Conservation (phyloP, 2,329 filamentous ascomycete species). For the Penicillium griseofulvum region DNA sequence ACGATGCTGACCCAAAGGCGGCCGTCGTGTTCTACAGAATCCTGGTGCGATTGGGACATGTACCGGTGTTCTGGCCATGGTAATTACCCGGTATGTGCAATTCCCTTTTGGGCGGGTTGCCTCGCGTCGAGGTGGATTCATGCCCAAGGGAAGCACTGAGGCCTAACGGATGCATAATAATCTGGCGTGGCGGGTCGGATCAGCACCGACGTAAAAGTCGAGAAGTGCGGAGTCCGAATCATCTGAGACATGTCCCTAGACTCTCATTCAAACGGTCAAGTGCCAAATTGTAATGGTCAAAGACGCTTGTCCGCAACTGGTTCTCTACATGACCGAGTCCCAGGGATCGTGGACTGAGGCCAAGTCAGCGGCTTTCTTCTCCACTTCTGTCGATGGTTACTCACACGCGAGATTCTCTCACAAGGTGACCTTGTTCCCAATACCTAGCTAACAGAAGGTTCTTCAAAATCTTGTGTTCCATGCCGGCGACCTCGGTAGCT, state of each 20-base stretch:
- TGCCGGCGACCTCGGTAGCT: conserved; percentile 39
- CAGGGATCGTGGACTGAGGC: conserved; percentile 29
- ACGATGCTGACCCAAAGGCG: neutral
- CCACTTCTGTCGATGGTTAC: conserved; percentile 14
- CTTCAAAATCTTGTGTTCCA: conserved; percentile 50
- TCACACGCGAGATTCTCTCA: conserved; percentile 34
- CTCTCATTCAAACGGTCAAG: conserved; percentile 50
- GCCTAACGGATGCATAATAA: conserved; percentile 18
- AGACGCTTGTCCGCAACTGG: conserved; percentile 34
- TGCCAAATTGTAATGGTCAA: conserved; percentile 45
- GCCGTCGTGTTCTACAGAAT: neutral
- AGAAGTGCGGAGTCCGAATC: conserved; percentile 12
- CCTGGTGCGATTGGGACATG: neutral
- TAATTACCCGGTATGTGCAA: conserved; percentile 4
- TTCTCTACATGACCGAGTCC: conserved; percentile 27
- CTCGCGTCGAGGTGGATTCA: conserved; percentile 12
- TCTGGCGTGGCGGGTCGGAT: conserved; percentile 15
- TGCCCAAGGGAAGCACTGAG: conserved; percentile 23
- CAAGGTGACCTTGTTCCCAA: conserved; percentile 39
- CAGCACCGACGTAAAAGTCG: conserved; percentile 3
- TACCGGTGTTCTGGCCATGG: conserved; percentile 1
- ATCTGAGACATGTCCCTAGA: conserved; percentile 45
- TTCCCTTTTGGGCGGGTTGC: conserved; percentile 12
- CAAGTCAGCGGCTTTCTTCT: conserved; percentile 22
- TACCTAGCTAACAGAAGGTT: conserved; percentile 46